These are phyloP conservation scores for Vigna angularis DNA, from an alignment of 306 rosid genomes.

Conservation along the genomic window DNA sequence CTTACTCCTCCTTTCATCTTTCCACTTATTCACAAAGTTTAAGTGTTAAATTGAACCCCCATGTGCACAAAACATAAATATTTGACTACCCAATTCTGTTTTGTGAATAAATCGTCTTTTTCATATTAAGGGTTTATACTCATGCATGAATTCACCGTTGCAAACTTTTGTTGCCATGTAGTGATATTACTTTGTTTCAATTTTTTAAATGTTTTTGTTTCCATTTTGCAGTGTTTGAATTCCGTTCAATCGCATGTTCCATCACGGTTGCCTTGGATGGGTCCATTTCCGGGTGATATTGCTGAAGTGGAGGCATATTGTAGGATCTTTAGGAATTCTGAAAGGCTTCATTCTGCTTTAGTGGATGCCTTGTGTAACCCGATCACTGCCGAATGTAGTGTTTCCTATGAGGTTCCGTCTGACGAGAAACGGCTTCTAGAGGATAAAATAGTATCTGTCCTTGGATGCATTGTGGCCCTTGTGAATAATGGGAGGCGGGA, in stretches of 20 bases:
- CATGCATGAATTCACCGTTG: slow-evolving; percentile 6
- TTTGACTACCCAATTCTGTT: slow-evolving; percentile 10
- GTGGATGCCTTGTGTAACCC: slow-evolving; percentile 89
- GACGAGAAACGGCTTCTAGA: slow-evolving; percentile 75
- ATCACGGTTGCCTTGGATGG: slow-evolving; percentile 64
- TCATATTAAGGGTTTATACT: slow-evolving; percentile 2
- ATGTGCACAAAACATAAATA: background rate
- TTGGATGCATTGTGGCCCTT: slow-evolving; percentile 85
- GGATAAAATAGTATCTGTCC: slow-evolving; percentile 90
- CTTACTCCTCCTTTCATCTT: slow-evolving; percentile 24
- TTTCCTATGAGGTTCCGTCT: slow-evolving; percentile 68
- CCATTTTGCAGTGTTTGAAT: slow-evolving; percentile 53
- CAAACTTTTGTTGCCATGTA: slow-evolving; percentile 26
- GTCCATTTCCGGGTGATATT: slow-evolving; percentile 96
- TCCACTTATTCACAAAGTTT: background rate
- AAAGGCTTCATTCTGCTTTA: slow-evolving; percentile 73
- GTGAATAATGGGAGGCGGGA: slow-evolving; percentile 78
- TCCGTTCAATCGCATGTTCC: slow-evolving; percentile 52
- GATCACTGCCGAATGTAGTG: slow-evolving; percentile 77
- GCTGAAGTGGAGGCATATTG: slow-evolving; percentile 98
- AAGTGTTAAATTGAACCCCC: background rate
- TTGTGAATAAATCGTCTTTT: background rate
- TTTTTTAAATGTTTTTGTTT: slow-evolving; percentile 4
- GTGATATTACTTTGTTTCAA: slow-evolving; percentile 11
- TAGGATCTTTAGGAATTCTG: slow-evolving; percentile 84